Base-by-base conservation (phyloP, 805 yeast species). In the Debaryomyces hansenii region DNA sequence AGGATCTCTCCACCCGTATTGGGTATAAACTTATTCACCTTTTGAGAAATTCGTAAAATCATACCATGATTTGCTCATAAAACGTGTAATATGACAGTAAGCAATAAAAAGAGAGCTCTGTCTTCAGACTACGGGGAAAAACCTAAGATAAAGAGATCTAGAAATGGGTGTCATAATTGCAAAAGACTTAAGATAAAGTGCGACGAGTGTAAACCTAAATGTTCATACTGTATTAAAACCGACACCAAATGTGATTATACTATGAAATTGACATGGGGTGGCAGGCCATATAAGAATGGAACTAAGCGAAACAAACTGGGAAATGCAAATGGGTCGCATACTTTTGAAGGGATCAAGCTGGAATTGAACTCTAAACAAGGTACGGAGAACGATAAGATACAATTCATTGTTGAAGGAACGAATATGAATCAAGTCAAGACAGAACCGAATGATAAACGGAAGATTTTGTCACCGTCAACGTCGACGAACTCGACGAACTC, bases 191-290 rank as follows among this genome's bases (percentile, higher is more conserved):
- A 83, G 58, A 75, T 82, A 31, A 85, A 87, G 61, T 87, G 95
- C 57, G 85, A 83, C 54, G 92, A 86, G 59, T 50, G 44, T 15
- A 83, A 82, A 56, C 94, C 94, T 0, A 49, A 56, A 0, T 87
- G 95, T 55, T 55, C 75, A 0, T 72, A 77, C 47, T 87, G 95
- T 58, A 35, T 57, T 1, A 80, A 77, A 49, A 62, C 74, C 2
- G 62, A 65, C 0, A 45, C 55, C 8, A 61, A 64, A 12, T 86
- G 94, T 63, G 90, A 85, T 56, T 87, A 86, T 53, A 69, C 83
- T 4, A 55, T 86, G 8, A 78, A 75, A 49, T 66, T 86, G 28
- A 77, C 81, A 0, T 87, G 92, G 92, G 90, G 89, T 15, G 91
- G 91, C 0, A 63, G 90, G 41, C 88, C 88, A 0, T 78, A 72